Percentiles rank a stretch among this genome's conserved stretches.
Conservation (phyloP, 805 yeast genomes). For the Diddensiella santjacobensis region DNA sequence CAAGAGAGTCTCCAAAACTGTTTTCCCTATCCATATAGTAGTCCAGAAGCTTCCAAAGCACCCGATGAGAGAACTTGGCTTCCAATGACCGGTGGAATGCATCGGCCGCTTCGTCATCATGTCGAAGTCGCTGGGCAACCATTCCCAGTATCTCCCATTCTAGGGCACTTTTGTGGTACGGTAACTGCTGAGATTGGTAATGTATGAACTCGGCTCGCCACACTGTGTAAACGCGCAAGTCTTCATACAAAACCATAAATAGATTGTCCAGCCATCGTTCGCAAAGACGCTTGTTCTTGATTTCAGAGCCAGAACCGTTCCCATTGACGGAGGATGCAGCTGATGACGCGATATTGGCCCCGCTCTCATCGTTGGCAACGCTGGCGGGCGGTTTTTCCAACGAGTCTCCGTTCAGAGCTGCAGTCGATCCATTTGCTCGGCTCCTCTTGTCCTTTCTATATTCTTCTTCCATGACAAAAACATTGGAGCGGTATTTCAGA, state of each 20-base stretch:
- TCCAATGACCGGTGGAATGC: slow-evolving; percentile 74
- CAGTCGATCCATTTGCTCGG: slow-evolving; percentile 15
- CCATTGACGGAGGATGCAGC: background rate
- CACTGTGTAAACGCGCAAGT: slow-evolving; percentile 67
- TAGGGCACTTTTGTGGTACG: slow-evolving; percentile 68
- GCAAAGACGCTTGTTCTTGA: slow-evolving; percentile 53
- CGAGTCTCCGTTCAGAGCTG: slow-evolving; percentile 18
- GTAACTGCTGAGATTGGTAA: slow-evolving; percentile 81
- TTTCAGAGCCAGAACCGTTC: slow-evolving; percentile 6
- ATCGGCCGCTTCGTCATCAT: slow-evolving; percentile 77
- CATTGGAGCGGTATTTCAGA: slow-evolving; percentile 58
- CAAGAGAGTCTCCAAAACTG: slow-evolving; percentile 38
- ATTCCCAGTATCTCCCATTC: slow-evolving; percentile 94
- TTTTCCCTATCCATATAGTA: slow-evolving; percentile 46
- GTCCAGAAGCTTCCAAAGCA: slow-evolving; percentile 68
- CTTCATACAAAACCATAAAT: slow-evolving; percentile 67
- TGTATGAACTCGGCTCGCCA: slow-evolving; percentile 92
- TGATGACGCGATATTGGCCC: background rate
- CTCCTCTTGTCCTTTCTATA: slow-evolving; percentile 39
- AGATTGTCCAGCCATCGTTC: slow-evolving; percentile 78
- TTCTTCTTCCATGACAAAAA: slow-evolving; percentile 81
- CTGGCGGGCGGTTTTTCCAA: slow-evolving; percentile 10
- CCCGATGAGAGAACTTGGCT: slow-evolving; percentile 74
- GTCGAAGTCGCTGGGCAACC: slow-evolving; percentile 81
- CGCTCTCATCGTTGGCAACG: slow-evolving; percentile 6